Conservation (phyloP, 164 flowering plant genomes). For the Stephania yunnanensis region DNA sequence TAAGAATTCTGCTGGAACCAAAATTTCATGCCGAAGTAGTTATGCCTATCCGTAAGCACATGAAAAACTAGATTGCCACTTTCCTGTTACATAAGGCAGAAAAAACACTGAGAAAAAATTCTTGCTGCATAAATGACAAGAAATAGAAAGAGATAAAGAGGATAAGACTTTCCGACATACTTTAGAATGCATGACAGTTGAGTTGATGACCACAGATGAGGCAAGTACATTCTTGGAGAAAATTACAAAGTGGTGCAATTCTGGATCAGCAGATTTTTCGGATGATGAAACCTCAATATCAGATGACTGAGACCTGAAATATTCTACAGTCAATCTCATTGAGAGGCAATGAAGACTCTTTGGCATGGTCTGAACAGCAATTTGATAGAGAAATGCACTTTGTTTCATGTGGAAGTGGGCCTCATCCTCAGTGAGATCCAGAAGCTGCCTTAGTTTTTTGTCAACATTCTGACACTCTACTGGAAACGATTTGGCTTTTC, state of each 20-base stretch:
- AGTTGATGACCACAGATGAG: slow-evolving; percentile 85
- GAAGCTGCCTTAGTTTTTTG: slow-evolving; percentile 82
- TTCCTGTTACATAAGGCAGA: slow-evolving; percentile 49
- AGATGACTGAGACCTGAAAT: slow-evolving; percentile 44
- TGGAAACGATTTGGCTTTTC: slow-evolving; percentile 51
- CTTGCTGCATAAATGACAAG: background rate
- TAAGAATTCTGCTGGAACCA: slow-evolving; percentile 65
- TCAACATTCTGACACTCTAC: slow-evolving; percentile 84
- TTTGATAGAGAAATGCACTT: slow-evolving; percentile 88
- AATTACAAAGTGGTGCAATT: slow-evolving; percentile 61
- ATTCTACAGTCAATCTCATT: slow-evolving; percentile 85
- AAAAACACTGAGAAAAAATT: slow-evolving; percentile 2
- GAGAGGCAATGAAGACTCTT: slow-evolving; percentile 92
- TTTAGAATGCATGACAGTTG: slow-evolving; percentile 67
- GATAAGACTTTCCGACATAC: slow-evolving; percentile 29
- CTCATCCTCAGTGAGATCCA: slow-evolving; percentile 90
- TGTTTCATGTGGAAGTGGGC: slow-evolving; percentile 93
- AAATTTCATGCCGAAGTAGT: slow-evolving; percentile 74
- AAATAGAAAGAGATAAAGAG: background rate
- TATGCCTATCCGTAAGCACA: slow-evolving; percentile 69
- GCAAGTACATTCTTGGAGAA: slow-evolving; percentile 84
- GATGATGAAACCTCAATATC: slow-evolving; percentile 31
- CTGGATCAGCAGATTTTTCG: slow-evolving; percentile 43
- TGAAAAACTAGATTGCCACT: slow-evolving; percentile 76
- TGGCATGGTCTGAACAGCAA: slow-evolving; percentile 88